Percentiles rank a stretch among this genome's conserved stretches.
Conservation (phyloP, 495 filamentous ascomycete genomes). For the Aspergillus nidulans region DNA sequence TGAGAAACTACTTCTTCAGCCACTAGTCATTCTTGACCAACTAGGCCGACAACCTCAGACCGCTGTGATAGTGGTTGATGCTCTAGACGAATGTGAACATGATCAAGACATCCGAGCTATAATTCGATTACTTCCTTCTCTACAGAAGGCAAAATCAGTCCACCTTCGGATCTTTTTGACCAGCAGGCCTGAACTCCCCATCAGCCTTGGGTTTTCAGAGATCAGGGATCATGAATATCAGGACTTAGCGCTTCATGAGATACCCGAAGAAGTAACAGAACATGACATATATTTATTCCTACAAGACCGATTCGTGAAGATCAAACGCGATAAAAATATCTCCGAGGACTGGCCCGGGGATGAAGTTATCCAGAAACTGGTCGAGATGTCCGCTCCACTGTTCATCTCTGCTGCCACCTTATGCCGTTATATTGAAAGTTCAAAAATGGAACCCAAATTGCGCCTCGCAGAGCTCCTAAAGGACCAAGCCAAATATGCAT, state of each 20-base stretch:
- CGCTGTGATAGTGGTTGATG: constrained; percentile 45
- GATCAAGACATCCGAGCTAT: constrained; percentile 30
- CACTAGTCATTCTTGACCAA: constrained; percentile 19
- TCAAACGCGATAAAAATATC: constrained; percentile 13
- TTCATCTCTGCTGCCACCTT: constrained; percentile 28
- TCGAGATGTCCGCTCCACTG: constrained; percentile 16
- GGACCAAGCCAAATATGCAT: constrained; percentile 8
- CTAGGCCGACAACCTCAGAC: constrained; percentile 3
- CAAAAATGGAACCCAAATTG: constrained; percentile 9
- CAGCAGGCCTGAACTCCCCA: constrained; percentile 43
- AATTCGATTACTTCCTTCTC: constrained; percentile 29
- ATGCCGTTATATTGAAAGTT: constrained; percentile 19
- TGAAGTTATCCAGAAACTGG: constrained; percentile 11
- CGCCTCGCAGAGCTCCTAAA: constrained; percentile 15
- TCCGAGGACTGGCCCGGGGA: constrained; percentile 37
- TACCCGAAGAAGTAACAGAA: constrained; percentile 19
- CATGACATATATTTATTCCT: constrained; percentile 29
- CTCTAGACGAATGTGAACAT: constrained; percentile 51
- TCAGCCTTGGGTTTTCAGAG: constrained; percentile 28
- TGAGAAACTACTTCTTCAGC: constrained; percentile 43
- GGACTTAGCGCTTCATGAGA: constrained; percentile 26
- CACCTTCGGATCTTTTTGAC: constrained; percentile 33
- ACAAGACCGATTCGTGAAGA: constrained; percentile 20
- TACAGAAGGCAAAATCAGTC: constrained; percentile 13
- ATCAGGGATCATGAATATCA: constrained; percentile 16